Evolutionary conservation across 495 filamentous ascomycete genomes (phyloP), one percentile per base, ranked within the genome.

Genomic region (Physcia stellaris): DNA sequence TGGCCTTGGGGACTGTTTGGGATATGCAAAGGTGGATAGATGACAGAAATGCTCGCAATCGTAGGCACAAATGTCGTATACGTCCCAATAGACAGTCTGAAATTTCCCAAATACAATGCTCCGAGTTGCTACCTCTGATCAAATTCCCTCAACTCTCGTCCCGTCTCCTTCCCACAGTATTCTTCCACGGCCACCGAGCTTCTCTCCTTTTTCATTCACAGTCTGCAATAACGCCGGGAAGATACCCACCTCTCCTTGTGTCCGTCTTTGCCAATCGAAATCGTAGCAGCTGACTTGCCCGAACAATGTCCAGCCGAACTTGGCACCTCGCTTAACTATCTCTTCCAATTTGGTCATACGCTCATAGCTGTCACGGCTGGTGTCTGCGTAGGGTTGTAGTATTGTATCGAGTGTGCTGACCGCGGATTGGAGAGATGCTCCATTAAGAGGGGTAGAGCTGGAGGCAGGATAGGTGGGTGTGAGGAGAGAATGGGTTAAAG

Each of bases 141-240:
- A n/a, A n/a, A n/a, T n/a, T n/a, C n/a, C n/a, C n/a, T n/a, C n/a
- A n/a, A n/a, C n/a, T n/a, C n/a, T n/a, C n/a, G n/a, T n/a, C n/a
- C n/a, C n/a, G n/a, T n/a, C n/a, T n/a, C n/a, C n/a, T n/a, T n/a
- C n/a, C n/a, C n/a, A n/a, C n/a, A n/a, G n/a, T n/a, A n/a, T n/a
- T n/a, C n/a, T n/a, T n/a, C 35, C 15, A 5, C 21, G 21, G 11
- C 24, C 28, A 7, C 16, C 18, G 9, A 38, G 23, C 13, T 16
- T 38, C 35, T 23, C 21, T 12, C 35, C 35, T 13, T 28, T 38
- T n/a, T 38, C 35, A 24, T 38, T 24, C 23, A 13, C 11, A 38
- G 28, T 23, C 24, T 38, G 35, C 35, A 24, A 12, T 24, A 38
- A 28, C 11, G 35, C 35, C 6, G 35, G 35, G 6, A 23, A 38